Conservation (phyloP, 1,139 yeast genomes). For the Suhomyces coccinellae region DNA sequence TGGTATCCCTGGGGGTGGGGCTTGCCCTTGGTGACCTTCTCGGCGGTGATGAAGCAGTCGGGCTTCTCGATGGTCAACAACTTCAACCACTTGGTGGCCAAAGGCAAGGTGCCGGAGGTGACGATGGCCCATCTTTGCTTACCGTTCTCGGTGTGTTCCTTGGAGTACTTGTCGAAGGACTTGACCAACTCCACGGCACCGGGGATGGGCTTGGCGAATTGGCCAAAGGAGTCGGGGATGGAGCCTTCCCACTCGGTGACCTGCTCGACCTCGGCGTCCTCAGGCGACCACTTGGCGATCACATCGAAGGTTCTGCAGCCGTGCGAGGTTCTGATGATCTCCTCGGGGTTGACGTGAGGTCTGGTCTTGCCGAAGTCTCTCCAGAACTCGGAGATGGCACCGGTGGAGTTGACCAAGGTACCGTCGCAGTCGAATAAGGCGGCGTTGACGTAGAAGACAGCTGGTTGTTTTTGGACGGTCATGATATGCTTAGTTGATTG, state of each 20-base stretch:
- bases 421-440: slow-evolving; percentile 83
- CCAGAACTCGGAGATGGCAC: slow-evolving; percentile 83
- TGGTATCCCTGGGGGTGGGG: slow-evolving; percentile 85
- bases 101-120: slow-evolving; percentile 75
- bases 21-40: slow-evolving; percentile 72
- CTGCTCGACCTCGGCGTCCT: slow-evolving; percentile 65
- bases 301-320: slow-evolving; percentile 85
- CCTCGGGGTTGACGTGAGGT: slow-evolving; percentile 69
- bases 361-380: slow-evolving; percentile 66
- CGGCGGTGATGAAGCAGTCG: slow-evolving; percentile 76
- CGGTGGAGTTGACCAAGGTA: slow-evolving; percentile 78
- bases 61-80: slow-evolving; percentile 65
- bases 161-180: slow-evolving; percentile 47
- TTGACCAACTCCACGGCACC: slow-evolving; percentile 70
- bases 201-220: slow-evolving; percentile 68
- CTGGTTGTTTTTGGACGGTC: slow-evolving; percentile 43
- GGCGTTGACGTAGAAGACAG: slow-evolving; percentile 48
- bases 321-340: slow-evolving; percentile 72
- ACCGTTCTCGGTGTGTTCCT: slow-evolving; percentile 41
- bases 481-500: slow-evolving; percentile 16
- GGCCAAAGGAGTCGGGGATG: slow-evolving; percentile 72
- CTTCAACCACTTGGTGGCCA: slow-evolving; percentile 79
- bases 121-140: slow-evolving; percentile 76
- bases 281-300: slow-evolving; percentile 72
- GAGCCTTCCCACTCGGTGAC: slow-evolving; percentile 69